phyloP scores from a whole-genome alignment of 371 early-diverging fungal genomes.

The Mortierella sp. region DNA sequence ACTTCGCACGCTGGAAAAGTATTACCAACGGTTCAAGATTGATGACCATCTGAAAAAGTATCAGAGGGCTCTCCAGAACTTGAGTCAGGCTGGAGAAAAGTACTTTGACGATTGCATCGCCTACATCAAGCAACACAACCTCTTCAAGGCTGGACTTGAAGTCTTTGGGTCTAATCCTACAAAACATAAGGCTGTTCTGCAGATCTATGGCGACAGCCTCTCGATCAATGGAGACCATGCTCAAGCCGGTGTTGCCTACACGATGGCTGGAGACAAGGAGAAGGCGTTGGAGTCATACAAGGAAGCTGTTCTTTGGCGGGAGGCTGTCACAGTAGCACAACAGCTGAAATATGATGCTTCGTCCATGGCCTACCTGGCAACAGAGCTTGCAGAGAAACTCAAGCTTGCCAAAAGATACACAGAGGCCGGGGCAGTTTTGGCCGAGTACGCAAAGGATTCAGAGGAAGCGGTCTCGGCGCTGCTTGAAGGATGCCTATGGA shows the following conservation, averaged over 20 bases:
- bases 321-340: slow-evolving; percentile 73
- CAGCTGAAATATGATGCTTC: slow-evolving; percentile 63
- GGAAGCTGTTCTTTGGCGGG: slow-evolving; percentile 75
- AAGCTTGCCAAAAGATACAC: slow-evolving; percentile 65
- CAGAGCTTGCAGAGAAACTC: slow-evolving; percentile 61
- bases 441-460: slow-evolving; percentile 77
- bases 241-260: slow-evolving; percentile 79
- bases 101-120: slow-evolving; percentile 73
- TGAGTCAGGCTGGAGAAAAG: slow-evolving; percentile 72
- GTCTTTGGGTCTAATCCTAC: slow-evolving; percentile 58
- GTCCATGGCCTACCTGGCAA: slow-evolving; percentile 62
- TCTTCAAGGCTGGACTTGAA: slow-evolving; percentile 72
- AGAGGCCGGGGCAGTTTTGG: slow-evolving; percentile 71
- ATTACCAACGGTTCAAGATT: slow-evolving; percentile 87
- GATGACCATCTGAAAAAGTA: slow-evolving; percentile 85
- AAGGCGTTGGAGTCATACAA: slow-evolving; percentile 79
- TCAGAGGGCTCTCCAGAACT: slow-evolving; percentile 75
- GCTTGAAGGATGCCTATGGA: slow-evolving; percentile 75
- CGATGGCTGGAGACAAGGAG: slow-evolving; percentile 67
- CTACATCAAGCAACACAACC: slow-evolving; percentile 72
- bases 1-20: slow-evolving; percentile 75
- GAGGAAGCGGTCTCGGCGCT: slow-evolving; percentile 72
- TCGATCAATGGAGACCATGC: slow-evolving; percentile 63
- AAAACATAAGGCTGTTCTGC: slow-evolving; percentile 60
- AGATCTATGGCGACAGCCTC: slow-evolving; percentile 75